phyloP scores from a whole-genome alignment of 1,139 yeast genomes.

The Ashbya aceris region DNA sequence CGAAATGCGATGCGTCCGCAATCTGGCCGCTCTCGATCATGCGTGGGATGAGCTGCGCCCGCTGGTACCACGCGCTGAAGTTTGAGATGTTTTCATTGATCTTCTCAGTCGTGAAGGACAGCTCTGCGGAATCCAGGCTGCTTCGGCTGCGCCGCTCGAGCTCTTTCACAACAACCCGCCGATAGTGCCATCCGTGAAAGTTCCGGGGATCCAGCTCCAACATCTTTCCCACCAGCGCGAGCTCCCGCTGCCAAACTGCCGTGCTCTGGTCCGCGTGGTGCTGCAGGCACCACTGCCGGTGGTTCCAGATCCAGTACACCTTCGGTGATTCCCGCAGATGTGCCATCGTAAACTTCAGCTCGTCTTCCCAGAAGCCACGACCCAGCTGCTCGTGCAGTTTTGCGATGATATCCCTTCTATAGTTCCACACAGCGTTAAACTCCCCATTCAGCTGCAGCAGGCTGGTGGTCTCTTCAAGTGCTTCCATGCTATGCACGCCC shows the following conservation, averaged over 20 bases:
- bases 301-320: conserved; percentile 96
- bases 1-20: conserved; percentile 28
- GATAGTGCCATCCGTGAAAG: conserved; percentile 93
- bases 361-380: conserved; percentile 40
- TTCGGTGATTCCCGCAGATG: conserved; percentile 67
- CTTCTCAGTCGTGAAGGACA: conserved; percentile 66
- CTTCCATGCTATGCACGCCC: conserved; percentile 31
- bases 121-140: conserved; percentile 41
- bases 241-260: conserved; percentile 56
- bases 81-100: conserved; percentile 81
- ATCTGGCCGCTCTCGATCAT: conserved; percentile 33
- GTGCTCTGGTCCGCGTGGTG: conserved; percentile 38
- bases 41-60: conserved; percentile 59
- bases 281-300: conserved; percentile 73
- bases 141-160: conserved; percentile 34
- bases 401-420: conserved; percentile 60
- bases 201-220: conserved; percentile 70
- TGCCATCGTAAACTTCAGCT: conserved; percentile 50
- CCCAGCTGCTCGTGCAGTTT: conserved; percentile 21
- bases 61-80: conserved; percentile 93
- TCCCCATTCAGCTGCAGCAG: conserved; percentile 71
- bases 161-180: conserved; percentile 58
- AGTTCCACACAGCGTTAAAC: conserved; percentile 85
- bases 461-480: conserved; percentile 46
- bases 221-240: conserved; percentile 58